Evolutionary conservation across 768 basidiomycete genomes (phyloP), one percentile per base, ranked within the genome.

Genomic region (Solioccasus polychromus): DNA sequence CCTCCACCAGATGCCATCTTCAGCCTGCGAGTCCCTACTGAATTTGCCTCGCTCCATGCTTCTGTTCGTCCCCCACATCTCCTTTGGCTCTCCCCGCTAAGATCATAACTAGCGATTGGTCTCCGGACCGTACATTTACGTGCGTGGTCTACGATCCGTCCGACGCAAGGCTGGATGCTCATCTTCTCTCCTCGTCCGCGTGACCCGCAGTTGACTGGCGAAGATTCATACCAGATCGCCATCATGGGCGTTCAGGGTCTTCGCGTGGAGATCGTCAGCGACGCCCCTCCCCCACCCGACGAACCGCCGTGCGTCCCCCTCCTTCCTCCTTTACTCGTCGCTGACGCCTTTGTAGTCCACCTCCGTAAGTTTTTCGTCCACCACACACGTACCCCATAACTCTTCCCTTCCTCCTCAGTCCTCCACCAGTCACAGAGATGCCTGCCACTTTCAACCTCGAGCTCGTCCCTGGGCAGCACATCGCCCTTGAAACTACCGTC

Each of bases 191-290:
- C 41, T 52, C 39, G 53, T 32, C 44, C 58, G 55, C 58, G 55
- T 58, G 58, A 36, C 34, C 50, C 51, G 11, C 52, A 91, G 88
- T 71, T 92, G 46, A 88, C 85, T 12, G 78, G 84, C 41, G 88
- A 92, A 61, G 90, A 91, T 57, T 91, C 90, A 7, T 92, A 82
- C 63, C 87, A 91, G 71, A 91, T 92, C 51, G 88, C 90, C n/a
- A 78, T 79, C 45, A 82, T 85, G 76, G 84, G 85, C 44, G 81
- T 88, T 10, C 83, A 86, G 61, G 88, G 87, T 42, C 74, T 89
- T 48, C 78, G 88, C 31, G 88, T 92, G 39, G 90, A 92, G 66
- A 89, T 92, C 45, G 85, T 90, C 39, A 82, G 82, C 40, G 90
- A 92, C 67, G 85, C 78, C 6, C 88, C 90, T 7, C 90, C 90